Evolutionary conservation across 2,329 filamentous ascomycete genomes (phyloP), one percentile per base, ranked within the genome.

Genomic region (Paracoccidioides brasiliensis): DNA sequence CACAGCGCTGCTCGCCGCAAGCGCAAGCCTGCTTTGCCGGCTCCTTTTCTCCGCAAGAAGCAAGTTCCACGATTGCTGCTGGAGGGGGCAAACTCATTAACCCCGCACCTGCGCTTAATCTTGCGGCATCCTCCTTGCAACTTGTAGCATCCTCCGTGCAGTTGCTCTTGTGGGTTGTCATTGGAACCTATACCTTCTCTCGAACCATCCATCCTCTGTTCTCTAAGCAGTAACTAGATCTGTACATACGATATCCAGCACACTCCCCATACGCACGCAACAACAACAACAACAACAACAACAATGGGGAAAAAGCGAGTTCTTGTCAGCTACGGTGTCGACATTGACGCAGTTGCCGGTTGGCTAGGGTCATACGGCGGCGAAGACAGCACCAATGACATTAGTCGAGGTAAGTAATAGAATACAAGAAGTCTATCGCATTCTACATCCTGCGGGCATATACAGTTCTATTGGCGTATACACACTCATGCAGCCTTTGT

Each of bases 361-460:
- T 89, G 85, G 86, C 74, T 89, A 0, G 85, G 85, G 0, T 85
- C 81, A 0, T 89, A 90, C 63, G 83, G 83, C 14, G 84, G 86
- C 41, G 79, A 88, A 67, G 85, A 89, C 64, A 84, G 79, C 6
- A 81, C 80, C 1, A 85, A 78, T 63, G 85, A 89, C 62, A 88
- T 89, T 59, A 84, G 80, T 64, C 76, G 85, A 75, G 84, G 83
- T 80, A 63, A 59, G 60, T 22, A 3, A 43, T 1, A 22, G 15
- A 22, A 9, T 45, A 32, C 43, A 22, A 22, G 22, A 22, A 12
- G 9, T 32, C 8, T 5, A 45, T 3, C 9, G 5, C 10, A 6
- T 12, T 28, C 28, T 45, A 22, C 22, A 7, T 5, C 43, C 3
- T 44, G 42, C 12, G 30, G 9, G 37, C 12, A 38, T 14, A 8